Conservation (phyloP, 2,329 filamentous ascomycete species). For the Pseudogymnoascus sp. region DNA sequence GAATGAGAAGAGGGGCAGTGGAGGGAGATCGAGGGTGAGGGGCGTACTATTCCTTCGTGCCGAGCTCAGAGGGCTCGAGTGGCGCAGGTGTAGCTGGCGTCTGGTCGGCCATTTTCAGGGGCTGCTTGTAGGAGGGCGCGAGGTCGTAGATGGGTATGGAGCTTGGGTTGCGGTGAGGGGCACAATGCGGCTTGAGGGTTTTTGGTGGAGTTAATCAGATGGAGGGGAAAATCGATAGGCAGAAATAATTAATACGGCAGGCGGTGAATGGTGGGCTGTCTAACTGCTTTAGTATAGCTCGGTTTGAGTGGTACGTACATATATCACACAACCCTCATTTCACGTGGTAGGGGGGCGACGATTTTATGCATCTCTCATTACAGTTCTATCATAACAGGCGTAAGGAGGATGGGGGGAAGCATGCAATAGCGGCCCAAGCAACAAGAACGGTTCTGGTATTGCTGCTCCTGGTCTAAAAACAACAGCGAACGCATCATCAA, state of each 20-base stretch:
- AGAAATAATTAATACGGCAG: not conserved
- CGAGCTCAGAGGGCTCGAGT: constrained; percentile 67
- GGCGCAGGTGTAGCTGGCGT: constrained; percentile 40
- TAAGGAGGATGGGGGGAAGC: not conserved
- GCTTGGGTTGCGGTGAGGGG: not conserved
- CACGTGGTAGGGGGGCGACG: not conserved
- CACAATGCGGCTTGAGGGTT: not conserved
- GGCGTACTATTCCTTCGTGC: constrained; percentile 82
- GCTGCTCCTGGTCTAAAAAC: constrained; percentile 27
- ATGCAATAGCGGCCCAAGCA: not conserved
- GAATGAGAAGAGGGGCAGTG: not conserved
- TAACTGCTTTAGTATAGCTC: not conserved
- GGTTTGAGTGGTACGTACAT: not conserved
- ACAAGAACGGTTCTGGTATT: constrained; percentile 25
- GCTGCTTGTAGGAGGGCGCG: not conserved
- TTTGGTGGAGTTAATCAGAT: constrained; percentile 1
- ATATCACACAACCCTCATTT: not conserved
- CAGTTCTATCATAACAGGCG: not conserved
- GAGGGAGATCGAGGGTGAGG: constrained; percentile 3
- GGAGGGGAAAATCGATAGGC: constrained; percentile 6
- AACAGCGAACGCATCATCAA: constrained; percentile 15
- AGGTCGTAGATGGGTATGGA: not conserved
- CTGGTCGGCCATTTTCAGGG: not conserved
- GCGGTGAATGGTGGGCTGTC: not conserved
- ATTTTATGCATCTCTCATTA: constrained; percentile 1